Conservation (phyloP, 257 asterid species). For the Capsicum chinense region DNA sequence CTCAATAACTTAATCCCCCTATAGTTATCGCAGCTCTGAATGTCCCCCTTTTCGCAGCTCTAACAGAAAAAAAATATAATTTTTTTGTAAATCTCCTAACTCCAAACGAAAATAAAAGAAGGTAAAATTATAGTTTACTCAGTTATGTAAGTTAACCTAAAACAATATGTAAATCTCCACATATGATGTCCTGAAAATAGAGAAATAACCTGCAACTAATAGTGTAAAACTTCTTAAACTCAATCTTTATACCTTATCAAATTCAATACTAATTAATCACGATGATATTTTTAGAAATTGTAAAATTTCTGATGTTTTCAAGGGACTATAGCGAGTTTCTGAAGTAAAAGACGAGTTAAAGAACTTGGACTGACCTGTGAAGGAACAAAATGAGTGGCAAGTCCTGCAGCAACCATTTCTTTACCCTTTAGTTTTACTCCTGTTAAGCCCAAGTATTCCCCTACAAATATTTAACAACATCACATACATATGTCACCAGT, state of each 20-base stretch:
- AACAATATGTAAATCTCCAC: too few relatives aligned
- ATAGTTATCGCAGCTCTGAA: too few relatives aligned
- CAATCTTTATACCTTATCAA: too few relatives aligned
- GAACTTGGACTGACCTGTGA: slow-evolving; percentile 55
- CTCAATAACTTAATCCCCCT: too few relatives aligned
- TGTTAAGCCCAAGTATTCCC: slow-evolving; percentile 82
- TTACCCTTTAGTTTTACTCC: slow-evolving; percentile 79
- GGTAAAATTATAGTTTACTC: not conserved
- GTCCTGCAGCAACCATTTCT: slow-evolving; percentile 77
- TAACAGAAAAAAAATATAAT: too few relatives aligned
- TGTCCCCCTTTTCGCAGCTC: too few relatives aligned
- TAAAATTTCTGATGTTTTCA: not conserved
- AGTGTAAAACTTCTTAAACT: too few relatives aligned
- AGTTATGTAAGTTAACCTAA: too few relatives aligned
- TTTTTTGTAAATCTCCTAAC: not conserved
- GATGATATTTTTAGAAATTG: too few relatives aligned
- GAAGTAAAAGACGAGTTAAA: not conserved
- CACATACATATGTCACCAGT: not conserved
- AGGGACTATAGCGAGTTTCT: not conserved
- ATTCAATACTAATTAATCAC: too few relatives aligned
- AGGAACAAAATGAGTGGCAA: slow-evolving; percentile 87
- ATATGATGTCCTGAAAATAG: too few relatives aligned
- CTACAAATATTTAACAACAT: slow-evolving; percentile 39
- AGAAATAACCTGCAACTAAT: too few relatives aligned
- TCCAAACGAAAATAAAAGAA: not conserved